A percentile compares a stretch with the other conserved stretches of the same genome.
These are phyloP conservation scores for Vaccinium darrowii DNA, from an alignment of 148 eudicot genomes.

Conservation along the genomic window DNA sequence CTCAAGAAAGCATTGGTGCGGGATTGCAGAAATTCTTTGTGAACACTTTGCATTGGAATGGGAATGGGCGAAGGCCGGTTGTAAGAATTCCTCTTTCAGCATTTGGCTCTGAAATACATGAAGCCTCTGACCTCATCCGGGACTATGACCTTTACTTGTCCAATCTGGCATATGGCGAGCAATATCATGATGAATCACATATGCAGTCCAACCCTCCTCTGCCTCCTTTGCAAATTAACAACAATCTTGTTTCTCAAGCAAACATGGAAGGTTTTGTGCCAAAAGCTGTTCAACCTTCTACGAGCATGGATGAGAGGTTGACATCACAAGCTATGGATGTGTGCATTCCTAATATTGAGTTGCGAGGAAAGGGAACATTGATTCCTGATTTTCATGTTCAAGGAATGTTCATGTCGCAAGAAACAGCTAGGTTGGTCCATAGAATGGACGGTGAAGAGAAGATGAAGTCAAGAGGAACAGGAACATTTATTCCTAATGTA, in stretches of 20 bases:
- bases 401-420: not conserved
- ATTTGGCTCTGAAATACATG: conserved; percentile 19
- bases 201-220: not conserved
- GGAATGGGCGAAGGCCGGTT: conserved; percentile 30
- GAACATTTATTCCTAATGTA: not conserved
- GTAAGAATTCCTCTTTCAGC: conserved; percentile 23
- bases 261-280: not conserved
- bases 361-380: not conserved
- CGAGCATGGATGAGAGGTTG: not conserved
- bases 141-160: conserved; percentile 21
- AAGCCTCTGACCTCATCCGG: conserved; percentile 11
- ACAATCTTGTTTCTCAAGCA: not conserved
- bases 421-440: not conserved
- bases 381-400: not conserved
- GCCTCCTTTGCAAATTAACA: not conserved
- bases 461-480: not conserved
- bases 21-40: conserved; percentile 32
- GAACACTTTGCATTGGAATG: conserved; percentile 28
- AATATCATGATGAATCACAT: conserved; percentile 18
- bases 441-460: not conserved
- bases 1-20: conserved; percentile 17
- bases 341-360: not conserved
- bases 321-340: not conserved
- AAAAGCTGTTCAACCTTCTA: not conserved
- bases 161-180: conserved; percentile 26